These are phyloP conservation scores for Drechslera avenae DNA, from an alignment of 2,329 filamentous ascomycete species.

Conservation along the genomic window DNA sequence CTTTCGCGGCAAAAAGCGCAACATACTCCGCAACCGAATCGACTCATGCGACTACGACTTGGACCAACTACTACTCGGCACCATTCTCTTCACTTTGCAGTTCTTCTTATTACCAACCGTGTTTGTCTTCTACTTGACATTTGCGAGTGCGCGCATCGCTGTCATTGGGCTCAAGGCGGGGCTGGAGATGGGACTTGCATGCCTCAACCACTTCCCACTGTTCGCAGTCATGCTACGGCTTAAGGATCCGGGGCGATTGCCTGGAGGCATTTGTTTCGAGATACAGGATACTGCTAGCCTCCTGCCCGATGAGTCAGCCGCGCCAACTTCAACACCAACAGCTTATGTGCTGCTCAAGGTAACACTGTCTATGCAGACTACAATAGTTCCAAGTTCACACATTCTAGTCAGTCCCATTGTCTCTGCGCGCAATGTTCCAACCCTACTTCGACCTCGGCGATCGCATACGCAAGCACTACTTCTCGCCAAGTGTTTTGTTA, in stretches of 20 bases:
- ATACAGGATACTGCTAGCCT: slow-evolving; percentile 70
- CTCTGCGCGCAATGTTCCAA: slow-evolving; percentile 92
- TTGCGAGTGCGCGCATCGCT: slow-evolving; percentile 89
- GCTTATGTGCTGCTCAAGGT: slow-evolving; percentile 90
- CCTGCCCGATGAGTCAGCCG: slow-evolving; percentile 46
- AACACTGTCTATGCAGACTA: slow-evolving; percentile 15
- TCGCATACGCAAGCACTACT: slow-evolving; percentile 92
- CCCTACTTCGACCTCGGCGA: slow-evolving; percentile 95
- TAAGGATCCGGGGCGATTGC: slow-evolving; percentile 88
- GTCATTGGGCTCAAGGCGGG: slow-evolving; percentile 92
- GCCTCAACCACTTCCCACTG: slow-evolving; percentile 94
- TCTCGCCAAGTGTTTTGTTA: slow-evolving; percentile 84
- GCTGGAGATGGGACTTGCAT: slow-evolving; percentile 90
- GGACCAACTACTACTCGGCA: slow-evolving; percentile 93
- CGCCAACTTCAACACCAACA: slow-evolving; percentile 59
- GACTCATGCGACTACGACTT: slow-evolving; percentile 99
- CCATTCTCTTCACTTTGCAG: slow-evolving; percentile 92
- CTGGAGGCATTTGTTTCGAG: slow-evolving; percentile 89
- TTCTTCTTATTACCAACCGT: slow-evolving; percentile 96
- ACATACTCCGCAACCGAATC: slow-evolving; percentile 94
- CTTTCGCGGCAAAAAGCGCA: slow-evolving; percentile 97
- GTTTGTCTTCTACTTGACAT: slow-evolving; percentile 94
- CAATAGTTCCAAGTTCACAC: background rate
- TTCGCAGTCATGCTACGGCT: slow-evolving; percentile 95
- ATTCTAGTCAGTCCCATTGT: slow-evolving; percentile 74